A percentile compares a stretch with the other conserved stretches of the same genome.
Conservation (phyloP, 768 basidiomycete genomes). For the Rhodotorula kratochvilovae region DNA sequence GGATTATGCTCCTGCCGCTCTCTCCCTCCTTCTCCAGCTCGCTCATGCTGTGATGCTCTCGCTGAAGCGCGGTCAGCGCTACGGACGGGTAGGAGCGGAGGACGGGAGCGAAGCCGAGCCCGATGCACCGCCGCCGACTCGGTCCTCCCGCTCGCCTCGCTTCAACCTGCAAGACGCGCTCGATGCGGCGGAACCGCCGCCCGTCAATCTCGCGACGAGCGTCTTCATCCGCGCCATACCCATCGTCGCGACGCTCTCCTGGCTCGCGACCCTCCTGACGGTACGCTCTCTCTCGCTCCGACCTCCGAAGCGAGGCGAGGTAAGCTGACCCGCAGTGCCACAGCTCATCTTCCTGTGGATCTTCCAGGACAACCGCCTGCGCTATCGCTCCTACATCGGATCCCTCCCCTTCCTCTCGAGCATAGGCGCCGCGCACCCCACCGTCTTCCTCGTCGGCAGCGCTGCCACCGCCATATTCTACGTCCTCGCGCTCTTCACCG, state of each 20-base stretch:
- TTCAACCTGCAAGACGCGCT: background rate
- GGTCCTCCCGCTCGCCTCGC: no score
- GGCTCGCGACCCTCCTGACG: background rate
- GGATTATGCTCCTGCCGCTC: background rate
- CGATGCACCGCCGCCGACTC: no score
- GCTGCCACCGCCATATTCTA: slow-evolving; percentile 5
- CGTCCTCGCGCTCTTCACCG: background rate
- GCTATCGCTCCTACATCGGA: background rate
- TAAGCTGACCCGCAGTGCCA: background rate
- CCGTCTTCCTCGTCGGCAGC: background rate
- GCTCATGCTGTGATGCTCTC: no score
- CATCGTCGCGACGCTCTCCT: slow-evolving; percentile 3
- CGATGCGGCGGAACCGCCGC: background rate
- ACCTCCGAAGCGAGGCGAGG: no score
- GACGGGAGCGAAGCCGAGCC: no score
- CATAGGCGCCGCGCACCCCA: background rate
- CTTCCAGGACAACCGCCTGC: background rate
- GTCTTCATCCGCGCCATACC: background rate
- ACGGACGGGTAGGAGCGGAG: no score
- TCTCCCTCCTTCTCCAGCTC: no score
- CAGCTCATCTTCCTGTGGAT: slow-evolving; percentile 16
- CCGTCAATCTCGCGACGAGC: background rate
- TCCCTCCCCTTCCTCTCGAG: slow-evolving; percentile 7
- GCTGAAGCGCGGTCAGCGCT: no score
- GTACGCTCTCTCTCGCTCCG: slow-evolving; percentile 2